phyloP scores from a whole-genome alignment of 169 alveolate genomes.

The Plasmodium sp. region DNA sequence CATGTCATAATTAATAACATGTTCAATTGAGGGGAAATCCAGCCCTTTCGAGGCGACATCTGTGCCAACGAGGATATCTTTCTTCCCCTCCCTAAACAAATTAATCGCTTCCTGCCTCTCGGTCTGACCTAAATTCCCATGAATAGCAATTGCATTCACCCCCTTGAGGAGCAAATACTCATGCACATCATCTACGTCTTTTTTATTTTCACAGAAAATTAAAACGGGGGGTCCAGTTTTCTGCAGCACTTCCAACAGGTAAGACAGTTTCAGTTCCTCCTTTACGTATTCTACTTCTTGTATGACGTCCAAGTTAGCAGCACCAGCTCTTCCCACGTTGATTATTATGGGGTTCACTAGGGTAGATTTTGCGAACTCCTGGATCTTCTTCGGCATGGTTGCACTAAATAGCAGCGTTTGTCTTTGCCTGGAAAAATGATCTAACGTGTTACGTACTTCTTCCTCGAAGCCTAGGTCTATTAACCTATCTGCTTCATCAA shows the following conservation, averaged over 20 bases:
- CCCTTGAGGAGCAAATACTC: conserved; percentile 93
- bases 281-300: conserved; percentile 95
- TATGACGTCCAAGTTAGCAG: conserved; percentile 93
- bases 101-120: conserved; percentile 90
- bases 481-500: conserved; percentile 99
- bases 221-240: conserved; percentile 97
- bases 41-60: conserved; percentile 98
- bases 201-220: conserved; percentile 95
- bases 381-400: conserved; percentile 97
- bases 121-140: conserved; percentile 92
- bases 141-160: conserved; percentile 92
- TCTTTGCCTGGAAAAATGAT: conserved; percentile 91
- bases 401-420: conserved; percentile 97
- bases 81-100: conserved; percentile 85
- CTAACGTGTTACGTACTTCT: conserved; percentile 93
- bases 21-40: conserved; percentile 97
- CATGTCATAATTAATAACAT: conserved; percentile 98
- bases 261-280: conserved; percentile 92
- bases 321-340: conserved; percentile 95
- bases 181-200: conserved; percentile 96
- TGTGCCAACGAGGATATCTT: conserved; percentile 92
- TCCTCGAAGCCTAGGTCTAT: conserved; percentile 98
- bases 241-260: conserved; percentile 91
- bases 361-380: conserved; percentile 95
- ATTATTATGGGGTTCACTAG: conserved; percentile 94